Conservation (phyloP, 2,329 filamentous ascomycete genomes). For the Ceratocystiopsis minuta region DNA sequence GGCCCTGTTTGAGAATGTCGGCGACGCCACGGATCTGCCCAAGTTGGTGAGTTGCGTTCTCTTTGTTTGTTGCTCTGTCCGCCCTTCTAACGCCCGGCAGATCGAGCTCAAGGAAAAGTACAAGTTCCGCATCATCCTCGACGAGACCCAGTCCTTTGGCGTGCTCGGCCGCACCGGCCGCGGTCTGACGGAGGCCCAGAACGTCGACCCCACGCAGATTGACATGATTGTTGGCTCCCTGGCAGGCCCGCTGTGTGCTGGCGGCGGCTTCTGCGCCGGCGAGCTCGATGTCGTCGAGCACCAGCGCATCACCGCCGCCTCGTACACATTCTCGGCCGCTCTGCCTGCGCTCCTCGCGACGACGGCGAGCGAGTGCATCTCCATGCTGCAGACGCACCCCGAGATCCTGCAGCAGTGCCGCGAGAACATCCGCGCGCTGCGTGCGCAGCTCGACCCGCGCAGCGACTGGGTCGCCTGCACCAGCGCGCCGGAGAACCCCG, state of each 20-base stretch:
- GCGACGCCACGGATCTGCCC: constrained; percentile 70
- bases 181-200: constrained; percentile 88
- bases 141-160: constrained; percentile 95
- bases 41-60: constrained; percentile 45
- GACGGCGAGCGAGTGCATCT: constrained; percentile 83
- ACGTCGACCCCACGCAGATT: constrained; percentile 80
- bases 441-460: constrained; percentile 71
- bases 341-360: constrained; percentile 86
- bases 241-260: constrained; percentile 74
- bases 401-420: constrained; percentile 62
- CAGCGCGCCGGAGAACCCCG: constrained; percentile 67
- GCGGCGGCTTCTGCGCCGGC: constrained; percentile 90
- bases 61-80: neutral
- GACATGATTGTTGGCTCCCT: constrained; percentile 96
- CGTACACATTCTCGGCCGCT: constrained; percentile 92
- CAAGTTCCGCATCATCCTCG: constrained; percentile 93
- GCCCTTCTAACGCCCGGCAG: constrained; percentile 20
- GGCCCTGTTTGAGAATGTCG: constrained; percentile 78
- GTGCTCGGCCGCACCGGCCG: constrained; percentile 81
- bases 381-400: constrained; percentile 69
- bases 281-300: constrained; percentile 85
- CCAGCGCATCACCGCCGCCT: constrained; percentile 78
- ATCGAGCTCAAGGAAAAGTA: constrained; percentile 88
- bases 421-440: constrained; percentile 75
- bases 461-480: constrained; percentile 84